A percentile compares a stretch with the other conserved stretches of the same genome.
Evolutionary conservation across 2,329 filamentous ascomycete species (phyloP).

Genomic region (Aspergillus spinulosporus): DNA sequence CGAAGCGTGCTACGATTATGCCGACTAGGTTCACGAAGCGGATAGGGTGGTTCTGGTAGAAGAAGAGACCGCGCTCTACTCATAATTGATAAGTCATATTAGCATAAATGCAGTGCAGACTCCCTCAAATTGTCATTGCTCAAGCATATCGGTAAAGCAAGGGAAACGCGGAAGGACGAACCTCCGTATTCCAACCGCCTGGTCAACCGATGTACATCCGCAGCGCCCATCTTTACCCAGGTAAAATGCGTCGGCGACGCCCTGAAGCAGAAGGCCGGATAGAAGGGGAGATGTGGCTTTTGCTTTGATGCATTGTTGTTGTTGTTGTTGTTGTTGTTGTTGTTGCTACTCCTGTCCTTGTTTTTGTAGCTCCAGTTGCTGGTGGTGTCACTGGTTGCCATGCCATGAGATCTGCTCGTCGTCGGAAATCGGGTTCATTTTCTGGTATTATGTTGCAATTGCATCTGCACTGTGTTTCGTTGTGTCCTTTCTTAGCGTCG

Average conservation of each 20-base stretch:
- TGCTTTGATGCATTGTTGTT: slow-evolving; percentile 18
- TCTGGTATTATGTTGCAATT: neutral
- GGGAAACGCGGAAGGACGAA: slow-evolving; percentile 27
- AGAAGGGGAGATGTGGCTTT: slow-evolving; percentile 44
- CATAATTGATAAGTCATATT: neutral
- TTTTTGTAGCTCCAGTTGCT: slow-evolving; percentile 16
- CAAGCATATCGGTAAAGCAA: neutral
- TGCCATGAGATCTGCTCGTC: slow-evolving; percentile 1
- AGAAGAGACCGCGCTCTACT: slow-evolving; percentile 59
- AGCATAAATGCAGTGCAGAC: neutral
- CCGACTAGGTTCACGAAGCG: slow-evolving; percentile 73
- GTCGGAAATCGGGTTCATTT: neutral
- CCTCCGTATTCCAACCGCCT: slow-evolving; percentile 54
- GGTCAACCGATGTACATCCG: slow-evolving; percentile 56
- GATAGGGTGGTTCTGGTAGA: slow-evolving; percentile 72
- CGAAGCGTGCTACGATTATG: slow-evolving; percentile 63
- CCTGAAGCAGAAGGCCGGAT: slow-evolving; percentile 61
- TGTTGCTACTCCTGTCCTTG: slow-evolving; percentile 15
- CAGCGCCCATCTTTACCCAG: slow-evolving; percentile 63
- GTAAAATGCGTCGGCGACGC: slow-evolving; percentile 61
- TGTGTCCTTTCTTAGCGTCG: neutral
- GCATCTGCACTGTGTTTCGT: neutral
- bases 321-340: slow-evolving; percentile 10
- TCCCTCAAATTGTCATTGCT: neutral
- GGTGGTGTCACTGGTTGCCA: slow-evolving; percentile 8